Conservation (phyloP, 2,329 filamentous ascomycete species). For the Neofusicoccum kwambonambiense region DNA sequence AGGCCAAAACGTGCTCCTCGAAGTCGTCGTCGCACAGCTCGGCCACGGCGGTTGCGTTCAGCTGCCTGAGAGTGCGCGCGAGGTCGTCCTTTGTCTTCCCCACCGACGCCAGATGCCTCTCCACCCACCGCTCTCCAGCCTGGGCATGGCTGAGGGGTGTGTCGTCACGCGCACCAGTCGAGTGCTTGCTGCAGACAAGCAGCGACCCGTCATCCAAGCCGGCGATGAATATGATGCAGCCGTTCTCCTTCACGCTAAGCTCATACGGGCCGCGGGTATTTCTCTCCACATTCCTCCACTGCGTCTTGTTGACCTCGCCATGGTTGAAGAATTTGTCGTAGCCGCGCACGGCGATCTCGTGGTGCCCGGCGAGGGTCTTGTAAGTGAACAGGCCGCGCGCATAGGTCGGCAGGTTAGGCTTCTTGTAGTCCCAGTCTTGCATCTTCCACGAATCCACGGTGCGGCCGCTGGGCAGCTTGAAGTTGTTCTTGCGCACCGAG, state of each 20-base stretch:
- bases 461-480: constrained; percentile 64
- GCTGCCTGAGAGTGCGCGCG: constrained; percentile 68
- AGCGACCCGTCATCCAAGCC: constrained; percentile 86
- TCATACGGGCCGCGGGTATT: constrained; percentile 88
- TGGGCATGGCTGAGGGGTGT: constrained; percentile 74
- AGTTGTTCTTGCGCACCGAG: constrained; percentile 78
- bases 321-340: constrained; percentile 99
- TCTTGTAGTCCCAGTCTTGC: constrained; percentile 96
- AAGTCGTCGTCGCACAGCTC: constrained; percentile 96
- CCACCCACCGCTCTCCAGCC: constrained; percentile 78
- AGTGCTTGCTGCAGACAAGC: constrained; percentile 98
- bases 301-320: constrained; percentile 75
- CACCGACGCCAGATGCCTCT: constrained; percentile 72
- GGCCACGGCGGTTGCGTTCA: constrained; percentile 92
- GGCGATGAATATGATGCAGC: constrained; percentile 98
- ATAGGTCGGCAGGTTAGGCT: constrained; percentile 79
- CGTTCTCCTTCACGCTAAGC: constrained; percentile 95
- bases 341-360: constrained; percentile 81
- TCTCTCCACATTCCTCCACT: constrained; percentile 74
- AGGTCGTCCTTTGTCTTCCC: constrained; percentile 79
- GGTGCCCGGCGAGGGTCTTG: constrained; percentile 58
- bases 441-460: constrained; percentile 89
- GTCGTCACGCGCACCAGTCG: constrained; percentile 77
- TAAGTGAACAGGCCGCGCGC: constrained; percentile 94
- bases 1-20: constrained; percentile 94